These are phyloP conservation scores for Diaporthe australafricana DNA, from an alignment of 2,329 filamentous ascomycete genomes.

Conservation along the genomic window DNA sequence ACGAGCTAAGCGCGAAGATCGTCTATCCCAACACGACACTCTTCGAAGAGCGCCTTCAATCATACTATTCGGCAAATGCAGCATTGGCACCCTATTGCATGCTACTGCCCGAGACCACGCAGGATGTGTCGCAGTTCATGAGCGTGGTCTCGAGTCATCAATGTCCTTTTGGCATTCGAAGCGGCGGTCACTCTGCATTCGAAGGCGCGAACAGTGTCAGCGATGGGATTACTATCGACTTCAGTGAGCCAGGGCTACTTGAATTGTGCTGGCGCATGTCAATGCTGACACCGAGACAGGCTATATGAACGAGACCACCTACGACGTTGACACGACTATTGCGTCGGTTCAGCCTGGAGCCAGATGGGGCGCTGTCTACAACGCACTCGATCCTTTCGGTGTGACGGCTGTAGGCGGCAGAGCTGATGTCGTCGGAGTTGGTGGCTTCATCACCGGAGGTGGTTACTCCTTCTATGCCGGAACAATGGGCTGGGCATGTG, in stretches of 20 bases:
- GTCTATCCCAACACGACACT: slow-evolving; percentile 2
- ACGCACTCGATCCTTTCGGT: slow-evolving; percentile 37
- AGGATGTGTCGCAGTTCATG: slow-evolving; percentile 5
- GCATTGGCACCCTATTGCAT: slow-evolving; percentile 5
- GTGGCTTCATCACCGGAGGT: slow-evolving; percentile 42
- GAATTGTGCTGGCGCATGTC: neutral
- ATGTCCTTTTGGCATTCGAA: slow-evolving; percentile 37
- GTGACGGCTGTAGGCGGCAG: slow-evolving; percentile 41
- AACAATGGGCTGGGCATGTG: slow-evolving; percentile 54
- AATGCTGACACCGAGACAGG: slow-evolving; percentile 32
- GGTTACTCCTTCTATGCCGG: slow-evolving; percentile 47
- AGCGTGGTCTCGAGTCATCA: neutral
- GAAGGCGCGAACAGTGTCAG: slow-evolving; percentile 41
- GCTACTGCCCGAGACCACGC: neutral
- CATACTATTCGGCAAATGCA: slow-evolving; percentile 20
- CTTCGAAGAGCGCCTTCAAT: slow-evolving; percentile 13
- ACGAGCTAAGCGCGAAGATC: neutral
- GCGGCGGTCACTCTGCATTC: slow-evolving; percentile 45
- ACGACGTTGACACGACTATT: slow-evolving; percentile 43
- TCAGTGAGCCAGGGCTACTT: slow-evolving; percentile 34
- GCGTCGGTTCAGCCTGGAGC: slow-evolving; percentile 46
- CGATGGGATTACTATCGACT: slow-evolving; percentile 44
- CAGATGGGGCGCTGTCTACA: slow-evolving; percentile 44
- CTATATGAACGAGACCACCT: slow-evolving; percentile 47
- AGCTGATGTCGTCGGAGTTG: slow-evolving; percentile 42